phyloP scores from a whole-genome alignment of 257 asterid species.

The Misopates orontium region DNA sequence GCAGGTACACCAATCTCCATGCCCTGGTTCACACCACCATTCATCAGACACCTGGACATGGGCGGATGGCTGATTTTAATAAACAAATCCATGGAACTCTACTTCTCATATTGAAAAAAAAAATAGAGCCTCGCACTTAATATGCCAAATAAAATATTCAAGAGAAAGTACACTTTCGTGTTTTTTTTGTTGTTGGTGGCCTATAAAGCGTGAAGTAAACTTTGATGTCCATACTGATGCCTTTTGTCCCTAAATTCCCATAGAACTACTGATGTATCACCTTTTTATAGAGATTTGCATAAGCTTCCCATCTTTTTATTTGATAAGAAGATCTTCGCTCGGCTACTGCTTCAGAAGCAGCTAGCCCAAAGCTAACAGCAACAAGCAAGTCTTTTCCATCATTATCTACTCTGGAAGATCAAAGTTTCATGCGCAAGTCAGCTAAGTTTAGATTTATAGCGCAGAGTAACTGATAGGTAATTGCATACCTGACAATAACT shows the following conservation, averaged over 20 bases:
- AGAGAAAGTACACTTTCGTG: neutral
- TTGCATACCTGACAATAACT: slow-evolving; percentile 73
- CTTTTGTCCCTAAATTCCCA: slow-evolving; percentile 8
- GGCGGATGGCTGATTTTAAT: slow-evolving; percentile 22
- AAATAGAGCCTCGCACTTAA: neutral
- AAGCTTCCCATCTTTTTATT: slow-evolving; percentile 85
- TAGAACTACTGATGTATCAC: slow-evolving; percentile 32
- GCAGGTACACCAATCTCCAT: slow-evolving; percentile 98
- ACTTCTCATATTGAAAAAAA: slow-evolving; percentile 8
- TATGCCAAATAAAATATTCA: slow-evolving; percentile 8
- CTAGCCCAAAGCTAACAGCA: slow-evolving; percentile 86
- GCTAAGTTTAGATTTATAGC: slow-evolving; percentile 20
- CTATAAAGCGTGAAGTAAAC: neutral
- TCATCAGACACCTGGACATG: slow-evolving; percentile 71
- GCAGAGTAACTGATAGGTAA: slow-evolving; percentile 23
- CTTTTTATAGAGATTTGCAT: slow-evolving; percentile 86
- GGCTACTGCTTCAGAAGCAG: slow-evolving; percentile 84
- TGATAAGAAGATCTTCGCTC: slow-evolving; percentile 83
- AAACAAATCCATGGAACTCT: slow-evolving; percentile 14
- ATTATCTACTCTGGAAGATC: slow-evolving; percentile 64
- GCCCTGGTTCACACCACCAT: slow-evolving; percentile 99
- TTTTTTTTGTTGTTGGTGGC: no score
- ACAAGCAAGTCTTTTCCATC: slow-evolving; percentile 91
- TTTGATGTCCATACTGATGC: slow-evolving; percentile 3
- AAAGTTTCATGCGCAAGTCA: slow-evolving; percentile 27